Percentiles rank a stretch among this genome's conserved stretches.
Conservation (phyloP, 164 flowering plant genomes). For the Platanus orientalis region DNA sequence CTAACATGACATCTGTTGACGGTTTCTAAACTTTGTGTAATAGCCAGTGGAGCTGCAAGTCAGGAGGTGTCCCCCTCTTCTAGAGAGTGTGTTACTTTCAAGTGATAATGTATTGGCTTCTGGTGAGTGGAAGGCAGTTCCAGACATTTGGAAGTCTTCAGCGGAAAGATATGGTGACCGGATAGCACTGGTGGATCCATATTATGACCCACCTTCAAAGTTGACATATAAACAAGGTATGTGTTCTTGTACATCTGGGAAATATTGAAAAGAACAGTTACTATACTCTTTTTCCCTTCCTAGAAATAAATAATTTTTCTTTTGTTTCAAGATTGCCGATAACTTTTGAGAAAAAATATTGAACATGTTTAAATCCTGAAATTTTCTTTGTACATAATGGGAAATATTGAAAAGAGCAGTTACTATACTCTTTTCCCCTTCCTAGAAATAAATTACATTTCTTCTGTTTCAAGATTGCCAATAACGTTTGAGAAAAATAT, state of each 20-base stretch:
- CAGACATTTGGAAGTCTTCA: conserved; percentile 86
- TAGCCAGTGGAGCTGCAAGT: conserved; percentile 46
- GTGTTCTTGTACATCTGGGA: background rate
- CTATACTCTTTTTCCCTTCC: background rate
- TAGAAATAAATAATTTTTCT: background rate
- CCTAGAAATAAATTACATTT: background rate
- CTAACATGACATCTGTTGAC: too few species aligned
- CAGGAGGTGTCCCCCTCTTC: conserved; percentile 64
- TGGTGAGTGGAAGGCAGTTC: conserved; percentile 70
- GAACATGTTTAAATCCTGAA: too few species aligned
- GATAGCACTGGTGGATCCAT: conserved; percentile 73
- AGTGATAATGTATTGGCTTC: conserved; percentile 27
- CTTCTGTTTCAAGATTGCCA: too few species aligned
- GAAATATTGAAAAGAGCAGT: too few species aligned
- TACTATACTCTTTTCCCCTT: background rate
- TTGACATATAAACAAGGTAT: conserved; percentile 86
- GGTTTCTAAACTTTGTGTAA: conserved; percentile 1
- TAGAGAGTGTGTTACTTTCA: conserved; percentile 46
- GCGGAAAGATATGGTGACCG: conserved; percentile 82
- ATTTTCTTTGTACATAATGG: too few species aligned
- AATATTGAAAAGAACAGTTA: background rate
- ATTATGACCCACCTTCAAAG: conserved; percentile 78
- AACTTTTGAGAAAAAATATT: too few species aligned
- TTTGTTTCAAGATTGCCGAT: too few species aligned
- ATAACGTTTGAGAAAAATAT: too few species aligned